Percentiles rank a stretch among this genome's conserved stretches.
phyloP scores from a whole-genome alignment of 345 rosid species.

The Aquilaria malaccensis region DNA sequence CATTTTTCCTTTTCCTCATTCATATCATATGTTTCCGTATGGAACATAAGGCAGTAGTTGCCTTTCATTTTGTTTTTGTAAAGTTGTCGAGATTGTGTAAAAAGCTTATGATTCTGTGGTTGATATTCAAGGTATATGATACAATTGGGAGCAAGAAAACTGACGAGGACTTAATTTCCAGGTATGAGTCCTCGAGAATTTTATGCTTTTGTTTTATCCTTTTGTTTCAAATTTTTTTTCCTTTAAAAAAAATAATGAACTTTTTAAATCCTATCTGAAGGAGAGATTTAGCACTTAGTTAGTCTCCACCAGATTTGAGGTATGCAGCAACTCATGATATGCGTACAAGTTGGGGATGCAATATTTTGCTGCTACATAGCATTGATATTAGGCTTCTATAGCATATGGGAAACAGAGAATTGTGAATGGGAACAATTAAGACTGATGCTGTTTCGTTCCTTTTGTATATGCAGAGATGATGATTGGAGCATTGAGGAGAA shows the following conservation, averaged over 20 bases:
- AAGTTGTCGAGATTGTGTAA: constrained; percentile 15
- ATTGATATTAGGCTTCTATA: too few species aligned
- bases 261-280: too few species aligned
- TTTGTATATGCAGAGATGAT: constrained; percentile 68
- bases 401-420: too few species aligned
- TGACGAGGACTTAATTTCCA: constrained; percentile 62
- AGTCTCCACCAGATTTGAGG: too few species aligned
- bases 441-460: constrained; percentile 1
- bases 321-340: not conserved
- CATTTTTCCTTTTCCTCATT: not conserved
- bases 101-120: constrained; percentile 14
- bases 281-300: too few species aligned
- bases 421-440: too few species aligned
- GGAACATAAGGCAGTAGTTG: not conserved
- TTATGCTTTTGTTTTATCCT: too few species aligned
- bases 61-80: constrained; percentile 2
- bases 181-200: constrained; percentile 25
- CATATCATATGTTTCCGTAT: too few species aligned
- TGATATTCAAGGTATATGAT: constrained; percentile 75
- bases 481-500: constrained; percentile 75
- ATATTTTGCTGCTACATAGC: too few species aligned
- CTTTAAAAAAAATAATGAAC: not conserved
- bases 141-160: constrained; percentile 64
- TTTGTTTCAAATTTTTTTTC: too few species aligned
- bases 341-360: too few species aligned